Conservation (phyloP, 1,284 basidiomycete genomes). For the Psilocybe mexicana region DNA sequence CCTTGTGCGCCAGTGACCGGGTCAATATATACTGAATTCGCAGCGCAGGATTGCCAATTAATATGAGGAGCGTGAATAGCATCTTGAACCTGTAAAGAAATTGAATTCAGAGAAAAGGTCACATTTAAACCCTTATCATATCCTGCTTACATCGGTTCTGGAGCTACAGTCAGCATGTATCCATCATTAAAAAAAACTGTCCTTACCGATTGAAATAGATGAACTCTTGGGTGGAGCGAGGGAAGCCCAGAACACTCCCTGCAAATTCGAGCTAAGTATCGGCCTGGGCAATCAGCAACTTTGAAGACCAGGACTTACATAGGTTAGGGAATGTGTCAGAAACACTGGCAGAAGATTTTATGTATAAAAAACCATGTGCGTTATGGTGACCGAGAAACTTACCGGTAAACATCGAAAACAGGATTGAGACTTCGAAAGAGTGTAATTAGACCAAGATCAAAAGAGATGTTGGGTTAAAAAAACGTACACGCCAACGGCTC, state of each 20-base stretch:
- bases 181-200: not conserved
- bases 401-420: conserved; percentile 50
- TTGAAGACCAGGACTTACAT: conserved; percentile 25
- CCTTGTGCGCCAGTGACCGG: conserved; percentile 42
- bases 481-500: conserved; percentile 41
- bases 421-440: conserved; percentile 47
- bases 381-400: conserved; percentile 1
- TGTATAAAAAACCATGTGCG: not conserved
- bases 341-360: conserved; percentile 27
- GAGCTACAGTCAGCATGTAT: not conserved
- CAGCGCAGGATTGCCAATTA: conserved; percentile 49
- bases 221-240: conserved; percentile 54
- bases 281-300: not conserved
- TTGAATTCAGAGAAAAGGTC: not conserved
- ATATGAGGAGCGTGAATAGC: conserved; percentile 63
- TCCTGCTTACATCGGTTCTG: conserved; percentile 18
- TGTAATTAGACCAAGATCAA: not conserved
- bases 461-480: not conserved
- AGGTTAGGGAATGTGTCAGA: conserved; percentile 41
- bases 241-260: conserved; percentile 61
- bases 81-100: conserved; percentile 47
- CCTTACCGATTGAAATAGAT: conserved; percentile 36
- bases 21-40: conserved; percentile 48
- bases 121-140: not conserved
- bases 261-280: not conserved